Evolutionary conservation across 164 flowering plant species (phyloP), one percentile per base, ranked within the genome.

Genomic region (Macadamia integrifolia): DNA sequence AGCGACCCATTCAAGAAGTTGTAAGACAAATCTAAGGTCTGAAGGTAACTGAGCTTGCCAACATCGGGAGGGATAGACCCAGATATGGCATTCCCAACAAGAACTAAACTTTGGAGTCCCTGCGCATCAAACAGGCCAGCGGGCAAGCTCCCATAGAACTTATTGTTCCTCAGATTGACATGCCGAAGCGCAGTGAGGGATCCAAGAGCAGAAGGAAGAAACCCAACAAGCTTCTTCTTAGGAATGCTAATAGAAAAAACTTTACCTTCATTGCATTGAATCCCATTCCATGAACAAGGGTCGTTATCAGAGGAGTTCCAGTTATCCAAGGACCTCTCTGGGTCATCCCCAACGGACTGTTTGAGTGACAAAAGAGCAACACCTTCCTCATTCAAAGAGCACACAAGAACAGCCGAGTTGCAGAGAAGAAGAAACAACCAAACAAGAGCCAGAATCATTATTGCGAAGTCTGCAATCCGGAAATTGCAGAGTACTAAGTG

Each of bases 241-340:
- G 98, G 96, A 40, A 91, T 87, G 76, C 83, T 83, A 9, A 93
- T 60, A 64, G 94, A 90, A 9, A 86, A 80, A 52, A 93, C 98
- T 73, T 63, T 85, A 9, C 61, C 69, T 29, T 88, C 83, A 72
- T 69, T 84, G 80, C 98, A 93, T 60, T 90, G 76, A 62, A 93
- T 66, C 32, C 97, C 98, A 80, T 85, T 89, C 97, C 98, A 91
- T 3, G 83, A 79, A 77, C 98, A 93, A 59, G 97, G 97, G 75
- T 66, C 85, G 8, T 76, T 82, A 76, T 91, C 91, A 61, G 91
- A 85, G 12, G 78, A 70, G 79, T 89, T 86, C 98, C 98, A 93
- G 80, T 88, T 85, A 50, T 58, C 74, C 52, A 89, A 42, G 69
- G 92, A 82, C 71, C 86, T 82, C 53, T 71, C 77, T 64, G 95